Evolutionary conservation across 192 early-diverging fungal genomes (phyloP).

Genomic region (Coemansia sp.): DNA sequence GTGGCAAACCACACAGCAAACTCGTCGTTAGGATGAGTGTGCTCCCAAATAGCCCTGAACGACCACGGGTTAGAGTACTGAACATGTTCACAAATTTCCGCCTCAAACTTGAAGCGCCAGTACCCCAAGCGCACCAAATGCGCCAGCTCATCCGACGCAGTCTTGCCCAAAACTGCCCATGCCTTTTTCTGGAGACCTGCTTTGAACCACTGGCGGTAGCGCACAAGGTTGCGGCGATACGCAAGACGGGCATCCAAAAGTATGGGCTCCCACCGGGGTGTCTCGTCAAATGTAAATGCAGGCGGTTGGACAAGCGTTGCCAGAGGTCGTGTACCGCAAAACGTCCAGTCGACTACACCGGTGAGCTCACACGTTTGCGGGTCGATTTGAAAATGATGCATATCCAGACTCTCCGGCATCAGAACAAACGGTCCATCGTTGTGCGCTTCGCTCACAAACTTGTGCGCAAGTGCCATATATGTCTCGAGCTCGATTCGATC

Average conservation of each 20-base stretch:
- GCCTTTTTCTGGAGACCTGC: slow-evolving; percentile 31
- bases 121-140: slow-evolving; percentile 33
- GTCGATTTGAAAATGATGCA: slow-evolving; percentile 31
- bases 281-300: slow-evolving; percentile 46
- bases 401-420: slow-evolving; percentile 41
- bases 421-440: slow-evolving; percentile 32
- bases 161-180: slow-evolving; percentile 24
- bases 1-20: slow-evolving; percentile 48
- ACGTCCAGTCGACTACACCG: slow-evolving; percentile 46
- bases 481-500: slow-evolving; percentile 26
- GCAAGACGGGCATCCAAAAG: slow-evolving; percentile 19
- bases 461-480: slow-evolving; percentile 4
- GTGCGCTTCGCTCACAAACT: slow-evolving; percentile 8
- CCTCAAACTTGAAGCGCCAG: slow-evolving; percentile 48
- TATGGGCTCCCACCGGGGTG: slow-evolving; percentile 45
- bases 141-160: slow-evolving; percentile 14
- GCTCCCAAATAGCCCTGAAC: slow-evolving; percentile 47
- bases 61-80: slow-evolving; percentile 44
- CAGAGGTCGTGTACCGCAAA: slow-evolving; percentile 24
- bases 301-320: slow-evolving; percentile 35
- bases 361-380: slow-evolving; percentile 13
- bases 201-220: slow-evolving; percentile 46
- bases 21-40: slow-evolving; percentile 20
- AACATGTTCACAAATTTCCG: slow-evolving; percentile 29
- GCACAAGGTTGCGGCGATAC: slow-evolving; percentile 40